phyloP scores from a whole-genome alignment of 2,329 filamentous ascomycete genomes.

The Cordyceps sp. region DNA sequence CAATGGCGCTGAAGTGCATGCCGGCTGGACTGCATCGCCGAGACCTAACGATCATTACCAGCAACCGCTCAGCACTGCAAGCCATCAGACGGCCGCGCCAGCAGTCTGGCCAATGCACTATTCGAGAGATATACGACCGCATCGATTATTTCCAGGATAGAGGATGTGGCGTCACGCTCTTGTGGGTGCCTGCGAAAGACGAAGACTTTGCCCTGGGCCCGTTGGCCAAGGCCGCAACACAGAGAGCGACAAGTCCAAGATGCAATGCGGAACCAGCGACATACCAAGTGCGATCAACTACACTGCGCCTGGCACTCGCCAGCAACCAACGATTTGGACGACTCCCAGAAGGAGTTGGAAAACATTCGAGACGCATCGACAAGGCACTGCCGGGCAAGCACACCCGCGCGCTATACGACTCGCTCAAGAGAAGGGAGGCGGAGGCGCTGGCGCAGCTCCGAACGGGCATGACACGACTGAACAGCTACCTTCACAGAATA shows the following conservation, averaged over 20 bases:
- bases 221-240: not conserved
- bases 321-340: not conserved
- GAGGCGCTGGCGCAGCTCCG: too few species aligned
- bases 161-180: slow-evolving; percentile 1
- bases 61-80: slow-evolving; percentile 4
- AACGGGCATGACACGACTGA: too few species aligned
- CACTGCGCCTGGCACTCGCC: not conserved
- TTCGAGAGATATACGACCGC: slow-evolving; percentile 3
- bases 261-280: not conserved
- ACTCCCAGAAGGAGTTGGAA: slow-evolving; percentile 2
- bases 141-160: slow-evolving; percentile 1
- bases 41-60: slow-evolving; percentile 2
- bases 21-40: slow-evolving; percentile 2
- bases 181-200: slow-evolving; percentile 2
- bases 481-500: too few species aligned
- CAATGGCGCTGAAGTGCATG: slow-evolving; percentile 4
- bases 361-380: slow-evolving; percentile 3
- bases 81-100: slow-evolving; percentile 4
- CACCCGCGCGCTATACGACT: too few species aligned
- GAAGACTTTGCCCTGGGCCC: slow-evolving; percentile 1
- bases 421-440: too few species aligned
- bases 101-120: slow-evolving; percentile 4
- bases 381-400: slow-evolving; percentile 3
- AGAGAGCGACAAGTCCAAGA: slow-evolving; percentile 1
- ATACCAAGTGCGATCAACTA: slow-evolving; percentile 1